These are phyloP conservation scores for Salix suchowensis DNA, from an alignment of 345 rosid genomes.

Conservation along the genomic window DNA sequence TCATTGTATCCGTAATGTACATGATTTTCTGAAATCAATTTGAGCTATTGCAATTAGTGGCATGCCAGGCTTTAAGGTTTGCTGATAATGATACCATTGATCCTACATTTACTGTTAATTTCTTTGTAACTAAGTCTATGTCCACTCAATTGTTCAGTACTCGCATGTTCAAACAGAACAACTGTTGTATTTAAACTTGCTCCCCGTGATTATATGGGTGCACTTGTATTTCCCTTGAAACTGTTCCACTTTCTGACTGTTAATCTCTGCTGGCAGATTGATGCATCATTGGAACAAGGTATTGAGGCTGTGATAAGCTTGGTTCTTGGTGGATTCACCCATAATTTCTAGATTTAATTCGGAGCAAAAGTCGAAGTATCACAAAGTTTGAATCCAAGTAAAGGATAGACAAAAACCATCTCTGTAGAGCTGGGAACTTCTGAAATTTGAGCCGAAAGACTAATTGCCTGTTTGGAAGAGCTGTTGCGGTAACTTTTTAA, in stretches of 20 bases:
- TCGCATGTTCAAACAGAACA: background rate
- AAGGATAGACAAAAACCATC: background rate
- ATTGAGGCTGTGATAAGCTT: slow-evolving; percentile 59
- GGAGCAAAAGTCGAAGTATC: slow-evolving; percentile 69
- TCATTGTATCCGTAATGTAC: background rate
- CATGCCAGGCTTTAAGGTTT: background rate
- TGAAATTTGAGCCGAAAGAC: background rate
- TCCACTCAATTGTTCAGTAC: background rate
- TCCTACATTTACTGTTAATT: background rate
- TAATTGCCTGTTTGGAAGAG: no score
- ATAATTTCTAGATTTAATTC: no score
- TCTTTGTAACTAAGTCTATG: background rate
- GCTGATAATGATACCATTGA: background rate
- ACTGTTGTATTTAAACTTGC: background rate
- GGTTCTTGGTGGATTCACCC: slow-evolving; percentile 55
- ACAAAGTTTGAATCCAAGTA: slow-evolving; percentile 37
- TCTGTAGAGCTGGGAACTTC: background rate
- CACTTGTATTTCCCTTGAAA: no score
- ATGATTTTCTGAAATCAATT: background rate
- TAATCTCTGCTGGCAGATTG: slow-evolving; percentile 39
- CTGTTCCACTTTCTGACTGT: background rate
- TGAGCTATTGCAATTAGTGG: background rate
- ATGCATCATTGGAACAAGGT: slow-evolving; percentile 63
- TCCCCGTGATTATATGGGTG: no score
- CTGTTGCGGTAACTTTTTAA: no score